Conservation (phyloP, 2,329 filamentous ascomycete genomes). For the Chaetomiaceae sp. region DNA sequence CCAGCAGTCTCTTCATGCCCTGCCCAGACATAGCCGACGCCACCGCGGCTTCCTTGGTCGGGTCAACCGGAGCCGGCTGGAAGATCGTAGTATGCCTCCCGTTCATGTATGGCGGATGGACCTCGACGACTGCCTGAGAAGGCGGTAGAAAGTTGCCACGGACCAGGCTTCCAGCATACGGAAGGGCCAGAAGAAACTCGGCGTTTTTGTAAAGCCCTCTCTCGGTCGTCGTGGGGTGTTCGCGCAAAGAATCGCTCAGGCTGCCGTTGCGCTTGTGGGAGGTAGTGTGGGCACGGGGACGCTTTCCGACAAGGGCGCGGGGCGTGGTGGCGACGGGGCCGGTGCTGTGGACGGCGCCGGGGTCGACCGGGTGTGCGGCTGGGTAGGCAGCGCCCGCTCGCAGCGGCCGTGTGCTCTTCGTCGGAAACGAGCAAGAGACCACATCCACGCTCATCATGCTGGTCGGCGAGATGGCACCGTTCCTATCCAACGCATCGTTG, state of each 20-base stretch:
- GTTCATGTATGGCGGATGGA: constrained; percentile 48
- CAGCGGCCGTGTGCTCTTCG: constrained; percentile 41
- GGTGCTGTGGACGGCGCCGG: constrained; percentile 41
- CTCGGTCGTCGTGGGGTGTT: constrained; percentile 50
- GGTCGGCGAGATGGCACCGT: constrained; percentile 44
- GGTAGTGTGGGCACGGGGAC: constrained; percentile 49
- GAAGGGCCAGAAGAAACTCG: constrained; percentile 56
- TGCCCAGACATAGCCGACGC: constrained; percentile 60
- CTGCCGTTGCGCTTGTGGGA: constrained; percentile 81
- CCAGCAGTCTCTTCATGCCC: constrained; percentile 80
- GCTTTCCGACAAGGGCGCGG: constrained; percentile 53
- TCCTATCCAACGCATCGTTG: constrained; percentile 30
- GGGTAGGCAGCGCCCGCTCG: constrained; percentile 39
- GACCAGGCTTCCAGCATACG: constrained; percentile 78
- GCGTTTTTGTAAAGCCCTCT: constrained; percentile 49
- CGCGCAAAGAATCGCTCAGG: constrained; percentile 76
- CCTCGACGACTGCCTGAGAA: constrained; percentile 72
- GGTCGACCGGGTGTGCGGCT: constrained; percentile 52
- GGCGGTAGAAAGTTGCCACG: constrained; percentile 82
- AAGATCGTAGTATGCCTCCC: constrained; percentile 53
- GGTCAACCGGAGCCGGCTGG: constrained; percentile 34
- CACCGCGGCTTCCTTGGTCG: constrained; percentile 40
- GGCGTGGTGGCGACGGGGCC: constrained; percentile 56
- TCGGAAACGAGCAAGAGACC: constrained; percentile 59
- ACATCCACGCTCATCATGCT: constrained; percentile 58